phyloP scores from a whole-genome alignment of 2,329 filamentous ascomycete genomes.

The Exophiala sp. region DNA sequence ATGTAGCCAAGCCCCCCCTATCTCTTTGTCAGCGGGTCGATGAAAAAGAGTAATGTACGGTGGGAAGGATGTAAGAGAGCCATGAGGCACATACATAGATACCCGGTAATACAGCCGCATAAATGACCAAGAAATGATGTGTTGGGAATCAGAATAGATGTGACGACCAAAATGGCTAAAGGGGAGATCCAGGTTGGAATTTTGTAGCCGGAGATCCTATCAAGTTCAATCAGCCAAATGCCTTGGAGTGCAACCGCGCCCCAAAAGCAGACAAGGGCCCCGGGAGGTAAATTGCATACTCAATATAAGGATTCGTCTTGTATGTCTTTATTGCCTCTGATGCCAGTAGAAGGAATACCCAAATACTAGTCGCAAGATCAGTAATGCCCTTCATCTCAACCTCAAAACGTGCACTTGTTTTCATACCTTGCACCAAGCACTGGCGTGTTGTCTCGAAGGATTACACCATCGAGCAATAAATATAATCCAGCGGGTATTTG shows the following conservation, averaged over 20 bases:
- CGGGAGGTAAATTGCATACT: conserved; percentile 35
- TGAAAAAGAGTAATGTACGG: neutral
- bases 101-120: conserved; percentile 76
- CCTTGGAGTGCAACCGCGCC: neutral
- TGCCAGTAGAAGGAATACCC: conserved; percentile 83
- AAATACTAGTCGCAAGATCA: conserved; percentile 57
- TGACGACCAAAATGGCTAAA: conserved; percentile 66
- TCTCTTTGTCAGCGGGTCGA: conserved; percentile 1
- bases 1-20: conserved; percentile 82
- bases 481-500: conserved; percentile 79
- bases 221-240: conserved; percentile 3
- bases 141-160: conserved; percentile 69
- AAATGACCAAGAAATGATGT: conserved; percentile 83
- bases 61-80: neutral
- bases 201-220: conserved; percentile 53
- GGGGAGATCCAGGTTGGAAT: conserved; percentile 93
- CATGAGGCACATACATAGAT: conserved; percentile 58
- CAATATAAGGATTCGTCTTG: conserved; percentile 71
- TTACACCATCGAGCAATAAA: conserved; percentile 65
- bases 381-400: neutral
- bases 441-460: conserved; percentile 65
- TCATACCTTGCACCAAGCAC: conserved; percentile 76
- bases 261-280: neutral
- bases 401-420: neutral
- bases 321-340: conserved; percentile 83